Conservation (phyloP, 2,329 filamentous ascomycete species). For the Akanthomyces muscarius region DNA sequence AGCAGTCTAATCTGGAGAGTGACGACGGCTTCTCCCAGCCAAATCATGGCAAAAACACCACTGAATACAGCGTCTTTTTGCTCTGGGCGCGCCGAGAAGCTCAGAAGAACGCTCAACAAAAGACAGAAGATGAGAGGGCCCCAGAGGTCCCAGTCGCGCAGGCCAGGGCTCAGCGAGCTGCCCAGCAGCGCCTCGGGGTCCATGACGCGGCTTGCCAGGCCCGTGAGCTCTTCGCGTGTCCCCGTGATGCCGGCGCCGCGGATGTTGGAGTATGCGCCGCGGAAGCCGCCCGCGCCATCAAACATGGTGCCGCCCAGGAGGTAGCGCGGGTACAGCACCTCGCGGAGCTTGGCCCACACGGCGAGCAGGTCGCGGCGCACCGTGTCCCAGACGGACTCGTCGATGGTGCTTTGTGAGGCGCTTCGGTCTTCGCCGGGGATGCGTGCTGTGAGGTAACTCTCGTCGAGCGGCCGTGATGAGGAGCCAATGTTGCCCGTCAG, state of each 20-base stretch:
- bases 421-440: slow-evolving; percentile 91
- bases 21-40: slow-evolving; percentile 93
- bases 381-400: slow-evolving; percentile 97
- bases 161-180: slow-evolving; percentile 78
- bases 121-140: slow-evolving; percentile 93
- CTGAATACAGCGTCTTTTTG: slow-evolving; percentile 91
- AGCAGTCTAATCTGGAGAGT: slow-evolving; percentile 97
- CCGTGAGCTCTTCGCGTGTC: slow-evolving; percentile 58
- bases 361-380: slow-evolving; percentile 84
- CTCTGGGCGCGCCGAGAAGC: slow-evolving; percentile 70
- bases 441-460: slow-evolving; percentile 79
- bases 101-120: slow-evolving; percentile 80
- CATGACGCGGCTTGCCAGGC: slow-evolving; percentile 58
- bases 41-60: slow-evolving; percentile 93
- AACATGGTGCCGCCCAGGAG: slow-evolving; percentile 70
- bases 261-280: slow-evolving; percentile 59
- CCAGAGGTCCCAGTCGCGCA: slow-evolving; percentile 98
- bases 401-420: slow-evolving; percentile 88
- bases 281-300: slow-evolving; percentile 49
- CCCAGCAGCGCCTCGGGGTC: slow-evolving; percentile 60
- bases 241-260: slow-evolving; percentile 55
- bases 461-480: slow-evolving; percentile 57
- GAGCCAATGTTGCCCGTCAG: slow-evolving; percentile 79
- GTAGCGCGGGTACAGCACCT: slow-evolving; percentile 95
- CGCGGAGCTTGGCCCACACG: slow-evolving; percentile 97